phyloP scores from a whole-genome alignment of 108 stramenopile genomes.

The Cyclostephanos tholiformis region DNA sequence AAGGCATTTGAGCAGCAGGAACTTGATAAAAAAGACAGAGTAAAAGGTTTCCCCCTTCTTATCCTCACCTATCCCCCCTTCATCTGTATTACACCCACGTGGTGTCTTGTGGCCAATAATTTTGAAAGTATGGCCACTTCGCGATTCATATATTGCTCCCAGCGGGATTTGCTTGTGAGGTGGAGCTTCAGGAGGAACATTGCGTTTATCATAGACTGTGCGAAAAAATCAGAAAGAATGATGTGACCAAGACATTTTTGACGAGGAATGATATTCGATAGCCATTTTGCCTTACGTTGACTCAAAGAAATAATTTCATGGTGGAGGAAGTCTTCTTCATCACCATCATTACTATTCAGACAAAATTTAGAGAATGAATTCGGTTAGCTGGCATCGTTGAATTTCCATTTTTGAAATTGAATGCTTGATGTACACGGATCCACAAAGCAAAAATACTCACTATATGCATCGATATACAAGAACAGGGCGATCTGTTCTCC shows the following conservation, averaged over 20 bases:
- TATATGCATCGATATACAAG: slow-evolving; percentile 43
- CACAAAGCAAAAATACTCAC: slow-evolving; percentile 5
- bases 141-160: slow-evolving; percentile 35
- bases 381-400: neutral
- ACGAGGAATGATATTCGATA: neutral
- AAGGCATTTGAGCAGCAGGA: neutral
- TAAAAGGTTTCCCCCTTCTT: neutral
- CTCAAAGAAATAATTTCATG: slow-evolving; percentile 43
- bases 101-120: slow-evolving; percentile 30
- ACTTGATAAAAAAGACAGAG: neutral
- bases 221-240: neutral
- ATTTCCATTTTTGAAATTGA: neutral
- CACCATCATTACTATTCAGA: slow-evolving; percentile 32
- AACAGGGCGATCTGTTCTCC: slow-evolving; percentile 32
- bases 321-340: slow-evolving; percentile 47
- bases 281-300: slow-evolving; percentile 16
- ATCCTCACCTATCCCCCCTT: slow-evolving; percentile 18
- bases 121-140: slow-evolving; percentile 26
- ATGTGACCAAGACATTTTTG: neutral
- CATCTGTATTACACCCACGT: slow-evolving; percentile 3
- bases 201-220: slow-evolving; percentile 23
- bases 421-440: neutral
- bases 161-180: slow-evolving; percentile 34
- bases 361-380: neutral
- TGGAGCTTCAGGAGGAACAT: slow-evolving; percentile 20